Conservation (phyloP, 257 asterid genomes). For the Solanum pinnatisectum region DNA sequence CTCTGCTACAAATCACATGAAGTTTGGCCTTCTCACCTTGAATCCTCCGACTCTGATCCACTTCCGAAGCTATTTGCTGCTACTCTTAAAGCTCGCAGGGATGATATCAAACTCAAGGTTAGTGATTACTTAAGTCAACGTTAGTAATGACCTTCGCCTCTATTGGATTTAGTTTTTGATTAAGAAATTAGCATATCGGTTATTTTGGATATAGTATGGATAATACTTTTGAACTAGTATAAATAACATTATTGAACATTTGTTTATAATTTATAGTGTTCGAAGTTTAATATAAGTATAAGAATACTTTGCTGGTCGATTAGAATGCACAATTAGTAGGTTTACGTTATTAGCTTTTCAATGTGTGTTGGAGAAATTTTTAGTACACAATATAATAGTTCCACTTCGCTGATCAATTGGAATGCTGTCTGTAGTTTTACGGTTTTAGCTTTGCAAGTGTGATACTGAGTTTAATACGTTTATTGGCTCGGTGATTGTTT, state of each 20-base stretch:
- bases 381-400: not conserved
- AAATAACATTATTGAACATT: not conserved
- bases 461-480: not conserved
- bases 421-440: not conserved
- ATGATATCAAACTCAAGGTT: slow-evolving; percentile 54
- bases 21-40: slow-evolving; percentile 76
- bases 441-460: not conserved
- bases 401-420: not conserved
- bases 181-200: not conserved
- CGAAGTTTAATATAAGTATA: not conserved
- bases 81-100: slow-evolving; percentile 54
- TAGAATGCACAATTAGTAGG: not conserved
- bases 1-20: slow-evolving; percentile 83
- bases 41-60: slow-evolving; percentile 74
- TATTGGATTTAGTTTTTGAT: not conserved
- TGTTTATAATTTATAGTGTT: not conserved
- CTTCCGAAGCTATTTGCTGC: slow-evolving; percentile 64
- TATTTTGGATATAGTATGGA: not conserved
- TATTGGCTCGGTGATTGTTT: slow-evolving; percentile 8
- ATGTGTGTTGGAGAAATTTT: not conserved
- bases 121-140: not conserved
- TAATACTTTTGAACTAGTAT: not conserved
- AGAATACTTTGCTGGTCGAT: not conserved
- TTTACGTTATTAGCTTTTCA: not conserved
- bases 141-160: not conserved